Evolutionary conservation across 2,329 filamentous ascomycete genomes (phyloP), one percentile per base, ranked within the genome.

Genomic region (Colletotrichum agaves): DNA sequence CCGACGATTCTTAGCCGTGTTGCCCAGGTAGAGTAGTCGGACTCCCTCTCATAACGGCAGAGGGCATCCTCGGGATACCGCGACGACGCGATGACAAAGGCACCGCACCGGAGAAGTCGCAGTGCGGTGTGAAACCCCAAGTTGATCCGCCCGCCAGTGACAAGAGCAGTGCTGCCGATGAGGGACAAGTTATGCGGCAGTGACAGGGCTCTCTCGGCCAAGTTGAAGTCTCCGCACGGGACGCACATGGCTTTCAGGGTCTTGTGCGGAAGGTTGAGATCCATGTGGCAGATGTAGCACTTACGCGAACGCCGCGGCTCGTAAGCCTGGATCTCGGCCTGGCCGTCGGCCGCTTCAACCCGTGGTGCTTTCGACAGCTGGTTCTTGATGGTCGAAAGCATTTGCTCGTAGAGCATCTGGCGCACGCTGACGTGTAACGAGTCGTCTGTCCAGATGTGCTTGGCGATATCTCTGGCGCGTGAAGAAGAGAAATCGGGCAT

Each of bases 71-170:
- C 46, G 4, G 23, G 46, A 15, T 49, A 49, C 13, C 23, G 23
- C 19, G 23, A 49, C 19, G 46, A 49, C 7, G 75, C 76, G n/a
- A 79, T 75, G 15, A 80, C 77, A 3, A 62, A 64, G 2, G 76
- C 76, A 13, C 78, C 78, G 56, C 77, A 79, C 2, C 76, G 74
- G 6, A 79, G 73, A 15, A 79, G 70, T 12, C 78, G 72, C 4
- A 79, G 70, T 5, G 75, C 75, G 7, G 73, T 77, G 37, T 72
- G 70, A 52, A 74, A 79, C 13, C 78, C 78, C 12, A 79, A 72
- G 46, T 78, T 78, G 27, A 79, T 71, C 19, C 78, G 71, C 2
- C 74, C 78, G 5, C 78, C 78, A 3, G 78, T 80, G 2, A 79
- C 74, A 5, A 79, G 72, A 0, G 78, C 77, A 2, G 73, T 76